phyloP scores from a whole-genome alignment of 768 basidiomycete species.

The Suillus placidus region DNA sequence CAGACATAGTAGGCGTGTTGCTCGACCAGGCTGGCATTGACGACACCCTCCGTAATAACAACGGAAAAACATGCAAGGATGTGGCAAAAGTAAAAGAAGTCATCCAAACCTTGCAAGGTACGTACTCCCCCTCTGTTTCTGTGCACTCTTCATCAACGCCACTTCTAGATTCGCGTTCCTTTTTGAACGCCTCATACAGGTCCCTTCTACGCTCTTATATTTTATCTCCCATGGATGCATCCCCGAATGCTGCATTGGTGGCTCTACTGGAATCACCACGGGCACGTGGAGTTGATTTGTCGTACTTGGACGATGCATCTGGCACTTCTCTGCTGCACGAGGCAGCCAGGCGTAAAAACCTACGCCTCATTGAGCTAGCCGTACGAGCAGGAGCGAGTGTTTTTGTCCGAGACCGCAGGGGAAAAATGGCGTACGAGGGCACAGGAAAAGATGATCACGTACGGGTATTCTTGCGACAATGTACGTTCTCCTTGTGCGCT shows the following conservation, averaged over 20 bases:
- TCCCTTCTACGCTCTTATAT: conserved; percentile 75
- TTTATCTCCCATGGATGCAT: conserved; percentile 50
- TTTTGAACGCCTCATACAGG: conserved; percentile 74
- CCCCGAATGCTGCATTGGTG: conserved; percentile 49
- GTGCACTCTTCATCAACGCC: neutral
- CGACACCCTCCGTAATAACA: conserved; percentile 69
- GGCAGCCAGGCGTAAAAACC: conserved; percentile 78
- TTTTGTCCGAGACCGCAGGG: conserved; percentile 78
- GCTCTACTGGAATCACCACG: conserved; percentile 72
- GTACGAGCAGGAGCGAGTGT: conserved; percentile 88
- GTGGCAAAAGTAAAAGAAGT: conserved; percentile 73
- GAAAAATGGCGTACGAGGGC: conserved; percentile 69
- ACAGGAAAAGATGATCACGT: conserved; percentile 81
- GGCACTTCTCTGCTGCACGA: conserved; percentile 86
- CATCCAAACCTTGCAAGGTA: conserved; percentile 67
- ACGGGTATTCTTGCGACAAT: conserved; percentile 80
- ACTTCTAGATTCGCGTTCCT: conserved; percentile 70
- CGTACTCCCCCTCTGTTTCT: conserved; percentile 17
- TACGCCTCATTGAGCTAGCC: conserved; percentile 81
- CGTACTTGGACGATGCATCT: conserved; percentile 75
- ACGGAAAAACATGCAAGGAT: conserved; percentile 71
- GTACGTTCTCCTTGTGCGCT: conserved; percentile 45
- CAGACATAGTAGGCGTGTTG: conserved; percentile 73
- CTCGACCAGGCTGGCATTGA: conserved; percentile 81
- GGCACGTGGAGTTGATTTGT: conserved; percentile 70